Evolutionary conservation across 768 basidiomycete species (phyloP).

Genomic region (Asterophora lycoperdoides): DNA sequence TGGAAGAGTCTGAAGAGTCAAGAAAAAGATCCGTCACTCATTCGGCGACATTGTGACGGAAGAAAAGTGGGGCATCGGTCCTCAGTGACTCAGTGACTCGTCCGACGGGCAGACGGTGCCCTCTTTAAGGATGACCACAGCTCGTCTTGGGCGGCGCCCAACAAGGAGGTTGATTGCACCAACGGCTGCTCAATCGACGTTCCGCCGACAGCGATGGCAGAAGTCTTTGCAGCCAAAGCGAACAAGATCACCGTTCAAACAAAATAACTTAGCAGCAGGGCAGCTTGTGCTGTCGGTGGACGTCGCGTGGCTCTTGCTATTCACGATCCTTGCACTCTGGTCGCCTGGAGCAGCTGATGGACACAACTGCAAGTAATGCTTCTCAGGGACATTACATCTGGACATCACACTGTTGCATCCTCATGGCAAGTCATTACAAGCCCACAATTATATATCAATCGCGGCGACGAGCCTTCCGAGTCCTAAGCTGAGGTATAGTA

Average conservation of each 20-base stretch:
- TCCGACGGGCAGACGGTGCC: too few relatives aligned
- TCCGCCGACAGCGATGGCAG: slow-evolving; percentile 45
- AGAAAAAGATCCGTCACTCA: too few relatives aligned
- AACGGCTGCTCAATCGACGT: slow-evolving; percentile 44
- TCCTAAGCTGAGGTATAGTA: slow-evolving; percentile 2
- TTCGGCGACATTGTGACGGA: too few relatives aligned
- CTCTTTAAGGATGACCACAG: slow-evolving; percentile 23
- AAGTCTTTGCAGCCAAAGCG: slow-evolving; percentile 33
- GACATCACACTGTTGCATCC: slow-evolving; percentile 1
- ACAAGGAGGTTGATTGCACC: slow-evolving; percentile 35
- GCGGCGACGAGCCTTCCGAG: neutral
- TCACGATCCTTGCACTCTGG: neutral
- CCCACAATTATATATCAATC: neutral
- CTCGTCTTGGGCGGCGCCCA: slow-evolving; percentile 33
- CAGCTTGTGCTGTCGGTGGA: too few relatives aligned
- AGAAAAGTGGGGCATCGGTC: too few relatives aligned
- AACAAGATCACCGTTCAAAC: slow-evolving; percentile 1
- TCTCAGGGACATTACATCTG: too few relatives aligned
- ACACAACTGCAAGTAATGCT: too few relatives aligned
- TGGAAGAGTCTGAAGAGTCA: too few relatives aligned
- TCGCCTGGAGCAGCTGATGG: too few relatives aligned
- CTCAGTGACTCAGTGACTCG: too few relatives aligned
- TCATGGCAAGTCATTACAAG: neutral
- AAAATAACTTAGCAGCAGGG: too few relatives aligned
- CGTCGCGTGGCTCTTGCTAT: too few relatives aligned